A percentile compares a stretch with the other conserved stretches of the same genome.
Conservation (phyloP, 345 rosid genomes). For the Eucalyptus pauciflora region DNA sequence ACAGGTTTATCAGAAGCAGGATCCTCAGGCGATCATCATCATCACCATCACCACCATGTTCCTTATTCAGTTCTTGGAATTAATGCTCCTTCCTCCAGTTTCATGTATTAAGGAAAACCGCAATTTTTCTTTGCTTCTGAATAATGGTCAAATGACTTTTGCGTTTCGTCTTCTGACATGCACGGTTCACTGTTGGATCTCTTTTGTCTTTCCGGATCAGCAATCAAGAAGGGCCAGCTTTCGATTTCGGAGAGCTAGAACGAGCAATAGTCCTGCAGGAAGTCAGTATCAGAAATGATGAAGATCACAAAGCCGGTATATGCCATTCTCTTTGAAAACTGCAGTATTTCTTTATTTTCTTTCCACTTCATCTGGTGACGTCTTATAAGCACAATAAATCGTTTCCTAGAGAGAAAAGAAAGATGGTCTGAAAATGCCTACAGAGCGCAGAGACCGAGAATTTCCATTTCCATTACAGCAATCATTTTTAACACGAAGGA, state of each 20-base stretch:
- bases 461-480: slow-evolving; percentile 47
- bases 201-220: slow-evolving; percentile 7
- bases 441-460: slow-evolving; percentile 12
- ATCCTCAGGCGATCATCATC: slow-evolving; percentile 15
- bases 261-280: slow-evolving; percentile 94
- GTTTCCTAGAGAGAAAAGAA: neutral
- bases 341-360: neutral
- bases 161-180: neutral
- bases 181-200: neutral
- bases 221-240: slow-evolving; percentile 68
- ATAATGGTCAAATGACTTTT: neutral
- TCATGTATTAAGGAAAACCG: slow-evolving; percentile 32
- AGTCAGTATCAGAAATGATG: slow-evolving; percentile 65
- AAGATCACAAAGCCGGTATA: slow-evolving; percentile 42
- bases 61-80: slow-evolving; percentile 68
- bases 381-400: neutral
- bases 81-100: slow-evolving; percentile 39
- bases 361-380: slow-evolving; percentile 38
- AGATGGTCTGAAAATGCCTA: slow-evolving; percentile 15
- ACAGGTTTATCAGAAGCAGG: slow-evolving; percentile 53
- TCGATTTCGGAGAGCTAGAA: slow-evolving; percentile 95
- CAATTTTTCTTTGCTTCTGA: neutral
- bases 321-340: slow-evolving; percentile 2
- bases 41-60: slow-evolving; percentile 13
- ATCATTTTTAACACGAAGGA: slow-evolving; percentile 40